Conservation (phyloP, 768 basidiomycete genomes). For the Myochromella boudieri region DNA sequence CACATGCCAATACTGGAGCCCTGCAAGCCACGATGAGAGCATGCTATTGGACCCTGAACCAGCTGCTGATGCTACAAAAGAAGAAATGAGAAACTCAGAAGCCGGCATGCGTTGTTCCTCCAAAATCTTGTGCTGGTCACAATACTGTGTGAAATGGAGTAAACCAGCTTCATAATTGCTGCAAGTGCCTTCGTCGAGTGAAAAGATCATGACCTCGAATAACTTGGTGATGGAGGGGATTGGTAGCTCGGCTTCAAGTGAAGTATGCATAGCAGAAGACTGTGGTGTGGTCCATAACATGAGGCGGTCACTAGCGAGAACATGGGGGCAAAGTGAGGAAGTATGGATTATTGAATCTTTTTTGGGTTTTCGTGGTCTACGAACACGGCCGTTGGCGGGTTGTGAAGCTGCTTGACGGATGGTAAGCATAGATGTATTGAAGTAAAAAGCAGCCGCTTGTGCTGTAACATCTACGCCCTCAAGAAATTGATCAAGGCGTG, state of each 20-base stretch:
- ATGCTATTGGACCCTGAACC: no score
- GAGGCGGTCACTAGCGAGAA: constrained; percentile 19
- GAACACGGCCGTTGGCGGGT: background rate
- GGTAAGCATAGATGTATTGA: background rate
- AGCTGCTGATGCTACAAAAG: no score
- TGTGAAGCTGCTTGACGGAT: background rate
- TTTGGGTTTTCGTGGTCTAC: constrained; percentile 8
- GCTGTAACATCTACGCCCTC: background rate
- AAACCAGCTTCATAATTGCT: constrained; percentile 22
- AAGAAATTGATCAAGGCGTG: background rate
- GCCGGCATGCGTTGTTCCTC: constrained; percentile 20
- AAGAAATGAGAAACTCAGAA: constrained; percentile 19
- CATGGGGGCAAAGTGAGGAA: constrained; percentile 16
- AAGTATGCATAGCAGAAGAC: constrained; percentile 6
- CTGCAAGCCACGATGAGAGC: no score
- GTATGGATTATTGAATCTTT: background rate
- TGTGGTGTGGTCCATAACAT: constrained; percentile 20
- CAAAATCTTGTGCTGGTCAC: constrained; percentile 15
- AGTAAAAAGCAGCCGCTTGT: constrained; percentile 2
- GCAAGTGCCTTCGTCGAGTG: constrained; percentile 20
- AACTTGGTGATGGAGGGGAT: no score
- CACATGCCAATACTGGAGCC: no score
- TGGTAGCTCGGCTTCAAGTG: no score
- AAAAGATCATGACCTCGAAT: constrained; percentile 7
- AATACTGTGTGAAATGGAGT: constrained; percentile 21